Evolutionary conservation across 208 protist species (phyloP).

Genomic region (Leptomonas pyrrhocoris): DNA sequence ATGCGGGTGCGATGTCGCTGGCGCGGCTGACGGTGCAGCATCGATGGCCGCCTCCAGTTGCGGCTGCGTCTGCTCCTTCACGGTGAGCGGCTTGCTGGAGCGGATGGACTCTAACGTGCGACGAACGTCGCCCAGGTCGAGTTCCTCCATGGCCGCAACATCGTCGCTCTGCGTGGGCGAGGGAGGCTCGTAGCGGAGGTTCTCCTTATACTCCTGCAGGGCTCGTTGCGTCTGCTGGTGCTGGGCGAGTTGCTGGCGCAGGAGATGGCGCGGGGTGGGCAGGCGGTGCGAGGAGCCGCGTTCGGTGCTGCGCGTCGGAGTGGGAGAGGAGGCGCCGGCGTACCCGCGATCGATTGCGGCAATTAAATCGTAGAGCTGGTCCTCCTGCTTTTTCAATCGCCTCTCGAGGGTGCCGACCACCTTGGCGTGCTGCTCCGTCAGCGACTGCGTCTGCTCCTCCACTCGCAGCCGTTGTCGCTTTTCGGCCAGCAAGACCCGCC

Average conservation of each 20-base stretch:
- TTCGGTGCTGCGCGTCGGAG: constrained; percentile 22
- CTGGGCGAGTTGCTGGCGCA: constrained; percentile 69
- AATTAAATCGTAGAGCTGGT: constrained; percentile 71
- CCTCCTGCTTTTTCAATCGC: constrained; percentile 77
- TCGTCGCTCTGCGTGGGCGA: constrained; percentile 23
- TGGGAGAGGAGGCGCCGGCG: constrained; percentile 7
- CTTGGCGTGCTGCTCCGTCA: constrained; percentile 82
- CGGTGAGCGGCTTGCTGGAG: constrained; percentile 36
- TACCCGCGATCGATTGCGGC: constrained; percentile 45
- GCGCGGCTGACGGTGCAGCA: background rate
- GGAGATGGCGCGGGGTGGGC: constrained; percentile 54
- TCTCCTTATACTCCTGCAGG: constrained; percentile 52
- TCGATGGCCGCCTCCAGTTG: background rate
- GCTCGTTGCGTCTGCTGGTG: constrained; percentile 63
- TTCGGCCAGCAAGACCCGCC: constrained; percentile 60
- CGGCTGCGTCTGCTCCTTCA: background rate
- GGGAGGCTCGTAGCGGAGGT: constrained; percentile 22
- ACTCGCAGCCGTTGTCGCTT: constrained; percentile 81
- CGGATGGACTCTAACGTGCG: constrained; percentile 41
- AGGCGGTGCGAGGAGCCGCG: constrained; percentile 20
- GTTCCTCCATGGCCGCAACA: constrained; percentile 30
- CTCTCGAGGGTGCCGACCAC: constrained; percentile 74
- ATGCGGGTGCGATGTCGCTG: background rate
- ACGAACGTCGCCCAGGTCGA: constrained; percentile 34
- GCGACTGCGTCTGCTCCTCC: constrained; percentile 82